Base-by-base conservation (phyloP, 371 early-diverging fungal species). In the Phascolomyces articulosus region DNA sequence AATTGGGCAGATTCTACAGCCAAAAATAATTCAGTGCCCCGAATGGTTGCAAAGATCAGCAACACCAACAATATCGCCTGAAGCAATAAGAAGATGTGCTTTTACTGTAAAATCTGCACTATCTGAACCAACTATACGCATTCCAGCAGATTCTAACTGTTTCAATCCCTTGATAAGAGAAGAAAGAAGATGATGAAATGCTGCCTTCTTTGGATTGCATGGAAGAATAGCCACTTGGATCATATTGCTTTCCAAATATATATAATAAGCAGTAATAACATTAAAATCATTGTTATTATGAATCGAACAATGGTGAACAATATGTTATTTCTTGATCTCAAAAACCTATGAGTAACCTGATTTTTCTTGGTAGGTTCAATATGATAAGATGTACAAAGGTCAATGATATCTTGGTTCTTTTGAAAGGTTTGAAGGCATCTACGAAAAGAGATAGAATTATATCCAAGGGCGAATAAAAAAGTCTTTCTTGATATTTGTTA, bases 381-480 rank as follows among this genome's bases (percentile, higher is more conserved):
- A 64, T 27, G 13, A 64, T 28, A 11, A 44, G 9, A 48, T 64
- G 64, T 9, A 64, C 47, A 15, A 64, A 57, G 0, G 64, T 64
- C 27, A 64, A 18, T 2, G 58, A 57, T 20, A 24, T 56, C 11
- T 49, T 64, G 34, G 31, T 47, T 7, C 47, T 3, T 20, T 18
- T 21, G 28, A 58, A 58, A 21, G 58, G 47, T 27, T 47, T 48
- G 38, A 64, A 64, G 8, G 58, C 64, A 51, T 64, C 64, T 21
- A 58, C 40, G 26, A 34, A 64, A 41, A 64, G 40, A 6, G 58
- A 23, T 21, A 64, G 34, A 13, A 31, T 41, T 16, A 64, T 29
- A 40, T 64, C 58, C 7, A 26, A 64, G 15, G 27, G 8, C 4
- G 31, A 23, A 27, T 55, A n/a, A 20, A 65, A 48, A 24, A 47